Evolutionary conservation across 2,329 filamentous ascomycete genomes (phyloP).

Genomic region (Pseudogymnoascus sp.): DNA sequence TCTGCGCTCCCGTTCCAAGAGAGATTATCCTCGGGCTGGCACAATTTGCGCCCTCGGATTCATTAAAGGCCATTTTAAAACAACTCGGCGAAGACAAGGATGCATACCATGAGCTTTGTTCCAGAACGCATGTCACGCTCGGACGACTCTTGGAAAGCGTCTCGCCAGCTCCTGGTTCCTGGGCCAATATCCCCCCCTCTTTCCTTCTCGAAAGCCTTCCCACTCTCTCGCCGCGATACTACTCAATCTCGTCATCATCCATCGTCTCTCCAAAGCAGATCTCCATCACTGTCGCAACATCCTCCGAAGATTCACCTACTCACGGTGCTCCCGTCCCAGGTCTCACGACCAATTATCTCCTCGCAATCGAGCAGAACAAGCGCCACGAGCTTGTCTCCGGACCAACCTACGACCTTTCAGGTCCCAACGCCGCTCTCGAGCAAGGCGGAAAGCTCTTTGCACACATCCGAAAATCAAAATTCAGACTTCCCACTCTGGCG

Average conservation of each 20-base stretch:
- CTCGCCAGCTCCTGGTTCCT: slow-evolving; percentile 15
- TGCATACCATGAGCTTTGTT: slow-evolving; percentile 12
- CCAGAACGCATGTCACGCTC: slow-evolving; percentile 13
- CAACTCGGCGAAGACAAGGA: slow-evolving; percentile 13
- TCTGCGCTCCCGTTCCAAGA: slow-evolving; percentile 35
- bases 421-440: slow-evolving; percentile 17
- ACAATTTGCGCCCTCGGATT: slow-evolving; percentile 32
- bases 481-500: slow-evolving; percentile 37
- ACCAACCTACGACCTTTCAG: slow-evolving; percentile 16
- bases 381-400: neutral
- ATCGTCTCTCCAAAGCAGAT: slow-evolving; percentile 36
- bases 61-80: slow-evolving; percentile 22
- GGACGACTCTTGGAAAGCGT: slow-evolving; percentile 15
- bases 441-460: slow-evolving; percentile 28
- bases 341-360: slow-evolving; percentile 34
- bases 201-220: slow-evolving; percentile 50
- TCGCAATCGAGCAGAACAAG: slow-evolving; percentile 18
- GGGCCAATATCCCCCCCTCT: slow-evolving; percentile 41
- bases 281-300: slow-evolving; percentile 34
- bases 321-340: slow-evolving; percentile 27
- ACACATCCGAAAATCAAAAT: slow-evolving; percentile 36
- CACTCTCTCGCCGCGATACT: slow-evolving; percentile 51
- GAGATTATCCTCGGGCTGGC: slow-evolving; percentile 32
- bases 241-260: slow-evolving; percentile 53
- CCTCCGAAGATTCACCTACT: slow-evolving; percentile 25